Base-by-base conservation (phyloP, 306 rosid species). In the Vicia villosa region DNA sequence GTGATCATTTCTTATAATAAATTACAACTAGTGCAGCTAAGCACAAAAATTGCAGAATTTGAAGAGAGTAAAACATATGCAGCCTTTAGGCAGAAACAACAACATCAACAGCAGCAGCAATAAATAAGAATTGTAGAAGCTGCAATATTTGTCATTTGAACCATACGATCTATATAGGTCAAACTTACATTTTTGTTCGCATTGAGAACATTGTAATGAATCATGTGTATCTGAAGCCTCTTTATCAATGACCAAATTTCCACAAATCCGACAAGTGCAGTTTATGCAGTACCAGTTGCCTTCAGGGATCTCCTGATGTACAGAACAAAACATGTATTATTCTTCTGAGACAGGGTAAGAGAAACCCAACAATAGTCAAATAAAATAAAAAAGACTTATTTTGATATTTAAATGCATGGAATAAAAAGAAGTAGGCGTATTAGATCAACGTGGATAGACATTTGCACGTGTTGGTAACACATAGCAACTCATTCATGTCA, bases 271-370 rank as follows among this genome's bases (percentile, higher is more conserved):
- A 84, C 98, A 94, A 73, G 92, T 82, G 84, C 98, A 94, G 72
- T 84, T 90, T 62, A 83, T 49, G 84, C 98, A 94, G 47, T 94
- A 94, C 97, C 97, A 94, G 83, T 80, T 84, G 68, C 98, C 98
- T 71, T 90, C 96, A 45, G 97, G 98, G 75, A 90, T 87, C 74
- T 94, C 98, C 98, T 94, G 88, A 72, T 77, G 46, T 78, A 70
- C 54, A 74, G 45, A 75, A 46, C 13, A 72, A 77, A 59, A 69
- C 11, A 21, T 36, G 64, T 34, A 72, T 70, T 56, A 81, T 62
- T 61, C 51, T 65, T 68, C 24, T 26, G 43, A 59, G 63, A 61
- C 22, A 76, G 66, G 66, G 13, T 49, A 57, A 75, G 68, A 73
- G 66, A 69, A 67, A 49, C 73, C 64, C 70, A 49, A 68, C 30